These are phyloP conservation scores for Phaeosphaeria sp. DNA, from an alignment of 2,329 filamentous ascomycete genomes.

Conservation along the genomic window DNA sequence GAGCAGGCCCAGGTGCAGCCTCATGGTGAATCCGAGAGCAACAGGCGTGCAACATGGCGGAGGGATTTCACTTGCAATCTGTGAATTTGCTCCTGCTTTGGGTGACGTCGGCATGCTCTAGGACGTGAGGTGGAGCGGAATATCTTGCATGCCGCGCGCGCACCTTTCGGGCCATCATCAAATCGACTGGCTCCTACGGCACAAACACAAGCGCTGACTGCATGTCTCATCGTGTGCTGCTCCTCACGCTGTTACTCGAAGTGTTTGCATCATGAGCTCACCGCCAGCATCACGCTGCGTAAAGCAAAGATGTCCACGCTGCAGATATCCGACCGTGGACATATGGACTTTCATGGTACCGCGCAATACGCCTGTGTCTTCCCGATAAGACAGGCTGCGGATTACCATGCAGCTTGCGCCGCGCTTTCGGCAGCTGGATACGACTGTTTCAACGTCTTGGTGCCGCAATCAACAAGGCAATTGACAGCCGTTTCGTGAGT, in stretches of 20 bases:
- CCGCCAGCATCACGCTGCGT: not conserved
- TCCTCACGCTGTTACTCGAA: not conserved
- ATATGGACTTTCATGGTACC: not conserved
- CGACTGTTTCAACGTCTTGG: not conserved
- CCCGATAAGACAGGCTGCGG: not conserved
- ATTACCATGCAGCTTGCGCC: not conserved
- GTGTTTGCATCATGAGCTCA: not conserved
- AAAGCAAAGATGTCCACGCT: not conserved
- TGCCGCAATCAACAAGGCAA: not conserved
- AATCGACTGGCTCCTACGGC: not conserved
- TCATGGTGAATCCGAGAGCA: constrained; percentile 7
- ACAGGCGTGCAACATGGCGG: constrained; percentile 21
- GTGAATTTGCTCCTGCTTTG: constrained; percentile 9
- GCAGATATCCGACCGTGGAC: not conserved
- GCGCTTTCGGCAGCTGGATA: not conserved
- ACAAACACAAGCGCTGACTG: not conserved
- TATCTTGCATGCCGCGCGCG: constrained; percentile 29
- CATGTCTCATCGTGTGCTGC: not conserved
- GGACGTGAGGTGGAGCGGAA: constrained; percentile 28
- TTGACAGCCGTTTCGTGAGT: not conserved
- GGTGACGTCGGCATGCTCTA: constrained; percentile 16
- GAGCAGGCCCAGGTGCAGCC: constrained; percentile 15
- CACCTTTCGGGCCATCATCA: constrained; percentile 21
- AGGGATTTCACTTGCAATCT: constrained; percentile 7
- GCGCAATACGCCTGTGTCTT: not conserved